A percentile compares a stretch with the other conserved stretches of the same genome.
These are phyloP conservation scores for Debaryomyces coudertii DNA, from an alignment of 1,139 yeast genomes.

Conservation along the genomic window DNA sequence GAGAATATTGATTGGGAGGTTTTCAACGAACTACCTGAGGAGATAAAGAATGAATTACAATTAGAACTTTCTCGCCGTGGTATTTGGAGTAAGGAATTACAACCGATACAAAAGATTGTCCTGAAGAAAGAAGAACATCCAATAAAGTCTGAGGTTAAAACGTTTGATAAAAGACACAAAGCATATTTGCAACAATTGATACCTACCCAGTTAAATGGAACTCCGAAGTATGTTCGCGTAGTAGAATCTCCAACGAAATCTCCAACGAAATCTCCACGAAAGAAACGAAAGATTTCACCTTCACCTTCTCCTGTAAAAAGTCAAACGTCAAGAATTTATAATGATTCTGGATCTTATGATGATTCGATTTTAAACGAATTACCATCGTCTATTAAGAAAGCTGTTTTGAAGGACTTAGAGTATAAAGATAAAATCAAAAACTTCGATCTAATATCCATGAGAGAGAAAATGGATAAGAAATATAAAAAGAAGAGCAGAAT, in stretches of 20 bases:
- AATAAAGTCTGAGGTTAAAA: slow-evolving; percentile 18
- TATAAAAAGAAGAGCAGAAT: slow-evolving; percentile 17
- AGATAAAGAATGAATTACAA: slow-evolving; percentile 52
- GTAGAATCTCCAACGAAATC: slow-evolving; percentile 35
- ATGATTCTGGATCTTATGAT: slow-evolving; percentile 36
- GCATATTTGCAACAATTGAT: slow-evolving; percentile 46
- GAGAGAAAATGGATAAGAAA: slow-evolving; percentile 33
- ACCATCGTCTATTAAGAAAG: slow-evolving; percentile 47
- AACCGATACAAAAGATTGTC: slow-evolving; percentile 3
- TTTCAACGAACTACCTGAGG: slow-evolving; percentile 55
- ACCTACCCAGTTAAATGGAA: slow-evolving; percentile 35
- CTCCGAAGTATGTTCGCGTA: slow-evolving; percentile 39
- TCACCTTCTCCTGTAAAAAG: slow-evolving; percentile 20
- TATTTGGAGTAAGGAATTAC: slow-evolving; percentile 14
- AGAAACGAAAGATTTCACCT: slow-evolving; percentile 12
- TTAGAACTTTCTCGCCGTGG: slow-evolving; percentile 47
- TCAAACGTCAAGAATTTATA: slow-evolving; percentile 19
- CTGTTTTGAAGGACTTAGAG: slow-evolving; percentile 45
- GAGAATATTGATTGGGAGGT: slow-evolving; percentile 56
- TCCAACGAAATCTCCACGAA: slow-evolving; percentile 15
- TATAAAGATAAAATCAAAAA: slow-evolving; percentile 30
- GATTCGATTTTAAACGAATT: slow-evolving; percentile 47
- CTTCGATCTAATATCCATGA: slow-evolving; percentile 33
- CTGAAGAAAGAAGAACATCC: slow-evolving; percentile 3
- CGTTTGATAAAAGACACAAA: slow-evolving; percentile 16